A percentile compares a stretch with the other conserved stretches of the same genome.
Conservation (phyloP, 306 rosid species). For the Vigna angularis region DNA sequence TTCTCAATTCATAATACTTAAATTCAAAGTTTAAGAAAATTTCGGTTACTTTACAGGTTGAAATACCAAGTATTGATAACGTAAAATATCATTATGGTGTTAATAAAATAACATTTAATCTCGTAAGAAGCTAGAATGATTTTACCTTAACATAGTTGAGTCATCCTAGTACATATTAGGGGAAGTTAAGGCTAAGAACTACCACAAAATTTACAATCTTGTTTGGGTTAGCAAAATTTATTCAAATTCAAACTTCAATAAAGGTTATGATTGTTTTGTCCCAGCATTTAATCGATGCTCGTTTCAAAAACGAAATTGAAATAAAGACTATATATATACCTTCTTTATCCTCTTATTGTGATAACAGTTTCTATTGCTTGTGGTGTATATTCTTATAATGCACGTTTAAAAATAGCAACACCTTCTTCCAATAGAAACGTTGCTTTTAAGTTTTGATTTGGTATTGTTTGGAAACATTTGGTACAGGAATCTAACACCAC, state of each 20-base stretch:
- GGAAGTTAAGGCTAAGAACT: not conserved
- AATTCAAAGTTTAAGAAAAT: not conserved
- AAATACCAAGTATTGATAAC: not conserved
- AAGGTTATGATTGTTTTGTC: conserved; percentile 2
- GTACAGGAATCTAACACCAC: conserved; percentile 20
- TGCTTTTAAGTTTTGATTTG: not conserved
- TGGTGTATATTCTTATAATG: not conserved
- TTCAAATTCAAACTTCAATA: not conserved
- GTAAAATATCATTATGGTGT: not conserved
- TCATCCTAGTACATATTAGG: not conserved
- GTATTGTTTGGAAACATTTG: not conserved
- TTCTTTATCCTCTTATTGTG: not conserved
- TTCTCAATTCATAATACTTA: not conserved
- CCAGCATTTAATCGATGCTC: not conserved
- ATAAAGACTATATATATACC: not conserved
- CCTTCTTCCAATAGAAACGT: not conserved
- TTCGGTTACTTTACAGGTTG: not conserved
- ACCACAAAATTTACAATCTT: not conserved
- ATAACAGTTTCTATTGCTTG: not conserved
- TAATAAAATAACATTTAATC: not conserved
- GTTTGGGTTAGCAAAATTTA: too few species aligned
- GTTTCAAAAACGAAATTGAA: not conserved
- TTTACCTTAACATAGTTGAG: not conserved
- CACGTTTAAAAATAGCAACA: conserved; percentile 7
- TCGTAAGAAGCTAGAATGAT: not conserved